phyloP scores from a whole-genome alignment of 768 basidiomycete species.

The Cystobasidium ongulense region DNA sequence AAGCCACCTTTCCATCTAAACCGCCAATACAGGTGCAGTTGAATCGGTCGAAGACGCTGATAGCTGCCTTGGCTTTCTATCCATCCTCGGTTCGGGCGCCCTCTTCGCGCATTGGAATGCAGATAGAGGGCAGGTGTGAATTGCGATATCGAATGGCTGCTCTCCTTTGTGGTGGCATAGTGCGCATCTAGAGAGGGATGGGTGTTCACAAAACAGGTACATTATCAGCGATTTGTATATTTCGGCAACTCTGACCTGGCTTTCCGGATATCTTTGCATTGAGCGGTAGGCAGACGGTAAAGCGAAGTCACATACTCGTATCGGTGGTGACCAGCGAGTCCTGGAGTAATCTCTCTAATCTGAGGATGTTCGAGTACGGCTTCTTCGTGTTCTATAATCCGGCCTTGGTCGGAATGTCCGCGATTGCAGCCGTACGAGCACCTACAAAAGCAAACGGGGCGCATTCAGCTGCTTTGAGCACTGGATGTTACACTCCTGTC shows the following conservation, averaged over 20 bases:
- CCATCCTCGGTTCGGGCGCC: not conserved
- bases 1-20: not conserved
- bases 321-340: not conserved
- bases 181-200: not conserved
- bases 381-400: constrained; percentile 19
- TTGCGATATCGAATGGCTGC: constrained; percentile 24
- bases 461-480: not conserved
- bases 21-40: not conserved
- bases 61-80: not conserved
- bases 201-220: not conserved
- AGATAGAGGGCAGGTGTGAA: constrained; percentile 1
- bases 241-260: not conserved
- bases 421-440: constrained; percentile 21
- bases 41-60: not conserved
- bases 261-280: not conserved
- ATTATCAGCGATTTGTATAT: not conserved
- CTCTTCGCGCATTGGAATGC: constrained; percentile 17
- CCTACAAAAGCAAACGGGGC: not conserved
- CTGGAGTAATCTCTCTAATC: not conserved
- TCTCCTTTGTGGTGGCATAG: not conserved
- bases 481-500: too few relatives aligned
- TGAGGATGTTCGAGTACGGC: not conserved
- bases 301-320: not conserved
- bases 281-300: not conserved
- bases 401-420: not conserved